phyloP scores from a whole-genome alignment of 495 filamentous ascomycete genomes.

The Aspergillus sclerotiicarbonarius region DNA sequence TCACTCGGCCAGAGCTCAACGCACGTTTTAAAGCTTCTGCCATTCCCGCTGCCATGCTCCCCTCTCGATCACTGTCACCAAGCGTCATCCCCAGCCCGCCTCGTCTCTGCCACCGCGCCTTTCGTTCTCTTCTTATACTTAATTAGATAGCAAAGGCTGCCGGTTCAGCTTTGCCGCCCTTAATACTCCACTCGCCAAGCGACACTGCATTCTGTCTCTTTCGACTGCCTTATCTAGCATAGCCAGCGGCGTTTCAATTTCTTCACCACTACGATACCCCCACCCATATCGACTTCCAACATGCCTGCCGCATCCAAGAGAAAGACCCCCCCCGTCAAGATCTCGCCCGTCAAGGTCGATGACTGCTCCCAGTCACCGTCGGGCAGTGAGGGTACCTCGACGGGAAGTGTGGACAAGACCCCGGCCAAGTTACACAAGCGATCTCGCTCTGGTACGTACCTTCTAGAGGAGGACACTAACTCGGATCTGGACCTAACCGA shows the following conservation, averaged over 20 bases:
- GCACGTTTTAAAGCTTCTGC: slow-evolving; percentile 26
- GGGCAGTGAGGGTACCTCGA: slow-evolving; percentile 16
- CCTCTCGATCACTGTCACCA: slow-evolving; percentile 13
- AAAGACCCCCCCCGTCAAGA: slow-evolving; percentile 15
- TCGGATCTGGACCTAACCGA: background rate
- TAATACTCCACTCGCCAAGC: slow-evolving; percentile 19
- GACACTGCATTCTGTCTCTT: slow-evolving; percentile 15
- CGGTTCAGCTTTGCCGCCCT: slow-evolving; percentile 29
- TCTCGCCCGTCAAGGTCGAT: slow-evolving; percentile 12
- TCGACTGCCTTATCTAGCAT: background rate
- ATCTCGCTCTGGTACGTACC: slow-evolving; percentile 81
- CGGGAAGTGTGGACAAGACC: slow-evolving; percentile 49
- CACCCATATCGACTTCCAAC: slow-evolving; percentile 5
- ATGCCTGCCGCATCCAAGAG: slow-evolving; percentile 26
- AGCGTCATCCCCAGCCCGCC: slow-evolving; percentile 19
- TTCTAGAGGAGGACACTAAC: background rate
- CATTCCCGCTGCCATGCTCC: slow-evolving; percentile 29
- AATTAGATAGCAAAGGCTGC: slow-evolving; percentile 29
- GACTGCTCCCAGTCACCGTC: slow-evolving; percentile 19
- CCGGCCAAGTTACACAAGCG: slow-evolving; percentile 84
- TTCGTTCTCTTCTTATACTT: slow-evolving; percentile 23
- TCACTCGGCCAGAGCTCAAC: background rate
- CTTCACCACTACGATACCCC: background rate
- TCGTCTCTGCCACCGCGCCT: slow-evolving; percentile 25
- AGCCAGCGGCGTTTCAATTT: background rate